Evolutionary conservation across 345 rosid species (phyloP).

Genomic region (Dipteronia dyeriana): DNA sequence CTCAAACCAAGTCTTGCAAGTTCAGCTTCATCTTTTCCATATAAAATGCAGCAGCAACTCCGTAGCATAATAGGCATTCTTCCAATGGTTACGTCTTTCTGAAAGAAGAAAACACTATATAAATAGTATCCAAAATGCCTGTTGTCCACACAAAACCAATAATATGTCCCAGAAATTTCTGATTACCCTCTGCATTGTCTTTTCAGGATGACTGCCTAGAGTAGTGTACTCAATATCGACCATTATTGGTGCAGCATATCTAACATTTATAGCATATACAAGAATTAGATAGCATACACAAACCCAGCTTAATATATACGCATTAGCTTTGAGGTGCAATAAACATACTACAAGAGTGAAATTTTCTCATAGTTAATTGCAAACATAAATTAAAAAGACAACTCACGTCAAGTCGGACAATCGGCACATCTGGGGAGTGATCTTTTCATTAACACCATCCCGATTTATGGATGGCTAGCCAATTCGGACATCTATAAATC

Average conservation of each 20-base stretch:
- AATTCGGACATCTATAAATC: slow-evolving; percentile 71
- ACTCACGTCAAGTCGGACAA: slow-evolving; percentile 81
- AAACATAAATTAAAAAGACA: neutral
- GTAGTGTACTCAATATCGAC: slow-evolving; percentile 72
- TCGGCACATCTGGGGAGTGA: slow-evolving; percentile 80
- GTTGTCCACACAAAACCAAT: neutral
- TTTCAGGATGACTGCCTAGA: slow-evolving; percentile 49
- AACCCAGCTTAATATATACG: neutral
- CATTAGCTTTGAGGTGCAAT: neutral
- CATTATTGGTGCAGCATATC: slow-evolving; percentile 84
- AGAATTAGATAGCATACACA: neutral
- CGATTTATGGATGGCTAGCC: slow-evolving; percentile 54
- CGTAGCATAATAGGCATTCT: slow-evolving; percentile 93
- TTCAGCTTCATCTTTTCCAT: slow-evolving; percentile 88
- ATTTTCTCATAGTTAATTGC: neutral
- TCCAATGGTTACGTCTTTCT: slow-evolving; percentile 72
- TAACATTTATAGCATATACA: slow-evolving; percentile 28
- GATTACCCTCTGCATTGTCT: slow-evolving; percentile 58
- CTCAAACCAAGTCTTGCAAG: slow-evolving; percentile 79
- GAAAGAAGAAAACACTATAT: slow-evolving; percentile 27
- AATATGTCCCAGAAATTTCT: neutral
- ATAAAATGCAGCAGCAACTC: slow-evolving; percentile 70
- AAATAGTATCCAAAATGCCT: slow-evolving; percentile 7
- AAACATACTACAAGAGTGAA: neutral
- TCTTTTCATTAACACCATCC: slow-evolving; percentile 33